These are phyloP conservation scores for Pseudocercospora fijiensis DNA, from an alignment of 2,329 filamentous ascomycete species.

Conservation along the genomic window DNA sequence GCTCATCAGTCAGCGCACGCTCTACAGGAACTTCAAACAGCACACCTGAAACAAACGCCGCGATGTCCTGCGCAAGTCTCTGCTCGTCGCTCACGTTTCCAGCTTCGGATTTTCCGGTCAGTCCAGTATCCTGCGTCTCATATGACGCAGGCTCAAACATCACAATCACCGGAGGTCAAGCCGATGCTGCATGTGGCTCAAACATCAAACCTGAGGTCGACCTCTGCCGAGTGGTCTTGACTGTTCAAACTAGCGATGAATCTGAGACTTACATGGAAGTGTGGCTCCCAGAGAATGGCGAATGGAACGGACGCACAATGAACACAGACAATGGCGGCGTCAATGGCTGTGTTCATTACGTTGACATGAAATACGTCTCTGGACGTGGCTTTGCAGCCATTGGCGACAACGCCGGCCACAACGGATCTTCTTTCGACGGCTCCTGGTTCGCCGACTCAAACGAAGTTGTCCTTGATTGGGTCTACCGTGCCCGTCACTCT, in stretches of 20 bases:
- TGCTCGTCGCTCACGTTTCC: constrained; percentile 30
- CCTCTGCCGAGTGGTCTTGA: constrained; percentile 44
- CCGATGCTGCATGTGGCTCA: constrained; percentile 27
- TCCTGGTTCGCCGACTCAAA: constrained; percentile 34
- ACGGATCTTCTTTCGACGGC: constrained; percentile 36
- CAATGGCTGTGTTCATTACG: constrained; percentile 38
- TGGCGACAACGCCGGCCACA: constrained; percentile 39
- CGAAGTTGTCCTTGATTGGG: constrained; percentile 37
- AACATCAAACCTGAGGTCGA: constrained; percentile 35
- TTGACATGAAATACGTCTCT: constrained; percentile 37
- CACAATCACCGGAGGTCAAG: constrained; percentile 30
- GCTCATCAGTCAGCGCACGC: constrained; percentile 6
- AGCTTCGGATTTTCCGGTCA: constrained; percentile 20
- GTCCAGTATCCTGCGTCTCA: constrained; percentile 28
- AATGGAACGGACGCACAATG: constrained; percentile 39
- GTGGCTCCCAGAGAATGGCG: constrained; percentile 44
- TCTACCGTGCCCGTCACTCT: constrained; percentile 36
- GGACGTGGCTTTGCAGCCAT: constrained; percentile 38
- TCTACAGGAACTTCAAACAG: constrained; percentile 6
- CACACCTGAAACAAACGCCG: constrained; percentile 9
- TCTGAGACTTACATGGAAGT: constrained; percentile 47
- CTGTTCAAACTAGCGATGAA: constrained; percentile 42
- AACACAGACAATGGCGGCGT: constrained; percentile 40
- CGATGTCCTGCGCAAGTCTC: constrained; percentile 25
- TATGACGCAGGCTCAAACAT: constrained; percentile 30